phyloP scores from a whole-genome alignment of 805 yeast genomes.

The Candida methanosorbosa region DNA sequence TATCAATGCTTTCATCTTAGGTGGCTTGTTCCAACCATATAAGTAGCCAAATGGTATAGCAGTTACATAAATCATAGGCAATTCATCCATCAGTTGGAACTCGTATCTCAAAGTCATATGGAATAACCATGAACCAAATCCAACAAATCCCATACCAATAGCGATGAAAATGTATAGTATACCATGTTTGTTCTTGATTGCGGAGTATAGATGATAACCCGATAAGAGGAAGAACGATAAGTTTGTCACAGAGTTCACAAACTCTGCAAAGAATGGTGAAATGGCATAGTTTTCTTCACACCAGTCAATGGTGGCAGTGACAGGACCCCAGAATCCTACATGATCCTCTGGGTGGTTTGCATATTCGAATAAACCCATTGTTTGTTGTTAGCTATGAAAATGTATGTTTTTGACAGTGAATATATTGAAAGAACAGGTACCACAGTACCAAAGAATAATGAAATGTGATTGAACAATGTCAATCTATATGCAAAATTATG shows the following conservation, averaged over 20 bases:
- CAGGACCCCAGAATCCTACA: slow-evolving; percentile 67
- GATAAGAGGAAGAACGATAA: slow-evolving; percentile 24
- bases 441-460: no score
- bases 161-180: slow-evolving; percentile 62
- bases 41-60: slow-evolving; percentile 67
- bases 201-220: slow-evolving; percentile 37
- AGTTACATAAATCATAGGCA: slow-evolving; percentile 98
- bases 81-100: slow-evolving; percentile 86
- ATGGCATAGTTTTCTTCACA: slow-evolving; percentile 96
- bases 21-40: slow-evolving; percentile 21
- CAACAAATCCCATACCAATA: slow-evolving; percentile 80
- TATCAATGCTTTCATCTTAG: slow-evolving; percentile 9
- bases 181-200: slow-evolving; percentile 55
- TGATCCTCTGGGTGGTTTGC: slow-evolving; percentile 3
- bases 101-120: slow-evolving; percentile 92
- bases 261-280: slow-evolving; percentile 80
- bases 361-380: slow-evolving; percentile 2
- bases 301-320: slow-evolving; percentile 97
- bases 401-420: no score
- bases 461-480: no score
- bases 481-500: no score
- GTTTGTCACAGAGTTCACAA: slow-evolving; percentile 80
- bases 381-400: no score
- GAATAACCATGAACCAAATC: slow-evolving; percentile 90
- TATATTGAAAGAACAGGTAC: no score